Evolutionary conservation across 2,329 filamentous ascomycete species (phyloP).

Genomic region (Phaeosphaeriaceae sp.): DNA sequence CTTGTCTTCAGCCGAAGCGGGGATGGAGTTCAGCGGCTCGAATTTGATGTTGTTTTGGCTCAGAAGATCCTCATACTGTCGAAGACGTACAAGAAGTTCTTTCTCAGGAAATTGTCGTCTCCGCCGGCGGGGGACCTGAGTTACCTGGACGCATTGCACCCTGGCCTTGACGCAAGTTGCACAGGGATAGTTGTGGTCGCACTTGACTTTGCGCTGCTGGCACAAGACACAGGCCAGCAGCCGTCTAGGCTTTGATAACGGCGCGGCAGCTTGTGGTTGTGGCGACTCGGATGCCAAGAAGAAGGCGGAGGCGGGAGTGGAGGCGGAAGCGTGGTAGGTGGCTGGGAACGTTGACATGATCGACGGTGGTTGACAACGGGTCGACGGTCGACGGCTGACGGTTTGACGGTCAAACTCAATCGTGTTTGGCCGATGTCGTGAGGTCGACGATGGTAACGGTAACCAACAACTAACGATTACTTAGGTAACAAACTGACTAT

Average conservation of each 20-base stretch:
- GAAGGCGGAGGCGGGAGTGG: no score
- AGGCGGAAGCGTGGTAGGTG: no score
- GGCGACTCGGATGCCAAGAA: no score
- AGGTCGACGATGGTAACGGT: no score
- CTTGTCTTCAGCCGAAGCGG: constrained; percentile 10
- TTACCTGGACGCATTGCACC: constrained; percentile 47
- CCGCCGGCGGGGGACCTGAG: constrained; percentile 60
- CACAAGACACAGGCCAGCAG: constrained; percentile 70
- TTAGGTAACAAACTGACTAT: no score
- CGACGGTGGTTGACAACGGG: no score
- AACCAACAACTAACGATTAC: no score
- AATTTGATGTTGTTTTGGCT: constrained; percentile 71
- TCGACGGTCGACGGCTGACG: no score
- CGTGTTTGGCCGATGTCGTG: no score
- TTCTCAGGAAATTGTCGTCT: constrained; percentile 71
- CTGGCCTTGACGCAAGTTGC: constrained; percentile 37
- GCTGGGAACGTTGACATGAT: no score
- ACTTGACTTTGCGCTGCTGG: constrained; percentile 60
- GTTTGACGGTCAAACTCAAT: no score
- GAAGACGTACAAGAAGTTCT: constrained; percentile 72
- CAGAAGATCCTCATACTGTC: constrained; percentile 71
- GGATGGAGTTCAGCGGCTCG: constrained; percentile 61
- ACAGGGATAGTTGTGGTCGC: constrained; percentile 47
- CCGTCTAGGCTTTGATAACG: constrained; percentile 49
- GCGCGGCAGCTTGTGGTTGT: no score